phyloP scores from a whole-genome alignment of 768 basidiomycete genomes.

The Mycena indigotica region DNA sequence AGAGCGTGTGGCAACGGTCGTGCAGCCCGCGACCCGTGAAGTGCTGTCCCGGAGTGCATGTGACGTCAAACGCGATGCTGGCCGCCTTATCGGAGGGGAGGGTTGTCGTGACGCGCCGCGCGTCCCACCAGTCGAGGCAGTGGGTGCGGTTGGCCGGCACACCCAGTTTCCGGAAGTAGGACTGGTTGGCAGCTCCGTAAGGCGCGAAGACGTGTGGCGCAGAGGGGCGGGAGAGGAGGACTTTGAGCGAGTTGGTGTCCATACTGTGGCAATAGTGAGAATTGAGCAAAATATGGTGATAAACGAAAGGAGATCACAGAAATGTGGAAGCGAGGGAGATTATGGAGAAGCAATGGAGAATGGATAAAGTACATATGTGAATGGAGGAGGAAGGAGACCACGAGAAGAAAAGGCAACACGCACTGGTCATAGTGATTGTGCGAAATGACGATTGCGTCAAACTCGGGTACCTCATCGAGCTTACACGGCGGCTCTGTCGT shows the following conservation, averaged over 20 bases:
- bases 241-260: constrained; percentile 45
- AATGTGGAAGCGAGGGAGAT: no score
- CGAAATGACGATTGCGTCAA: constrained; percentile 65
- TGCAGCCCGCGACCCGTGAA: constrained; percentile 50
- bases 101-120: constrained; percentile 38
- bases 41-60: constrained; percentile 69
- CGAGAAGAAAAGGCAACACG: constrained; percentile 22
- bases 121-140: constrained; percentile 70
- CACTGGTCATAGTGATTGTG: constrained; percentile 57
- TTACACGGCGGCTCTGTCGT: constrained; percentile 45
- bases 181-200: constrained; percentile 44
- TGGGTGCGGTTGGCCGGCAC: constrained; percentile 44
- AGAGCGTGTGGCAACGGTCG: constrained; percentile 61
- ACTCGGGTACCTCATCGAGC: constrained; percentile 56
- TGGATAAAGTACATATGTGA: no score
- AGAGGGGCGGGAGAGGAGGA: constrained; percentile 35
- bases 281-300: not conserved
- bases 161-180: constrained; percentile 42
- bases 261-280: constrained; percentile 32
- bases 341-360: no score
- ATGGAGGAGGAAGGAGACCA: not conserved
- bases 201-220: constrained; percentile 60
- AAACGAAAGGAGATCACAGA: no score
- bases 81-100: constrained; percentile 14
- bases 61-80: constrained; percentile 47